Base-by-base conservation (phyloP, 1,139 yeast species). In the Candida glucosophila region DNA sequence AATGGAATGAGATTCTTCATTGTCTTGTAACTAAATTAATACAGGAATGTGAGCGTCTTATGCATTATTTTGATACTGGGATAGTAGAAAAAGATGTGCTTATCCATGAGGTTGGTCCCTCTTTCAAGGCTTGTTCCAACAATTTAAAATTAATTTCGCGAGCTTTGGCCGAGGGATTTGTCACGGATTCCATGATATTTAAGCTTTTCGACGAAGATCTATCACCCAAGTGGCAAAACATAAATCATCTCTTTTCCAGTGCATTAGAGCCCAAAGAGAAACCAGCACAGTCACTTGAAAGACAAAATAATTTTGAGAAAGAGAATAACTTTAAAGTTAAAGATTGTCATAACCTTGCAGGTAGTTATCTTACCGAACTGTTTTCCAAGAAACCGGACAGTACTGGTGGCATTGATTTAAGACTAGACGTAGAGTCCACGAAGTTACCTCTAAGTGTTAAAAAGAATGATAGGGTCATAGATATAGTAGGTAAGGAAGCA, bases 1-100 rank as follows among this genome's bases (percentile, higher is more conserved):
- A 72, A 37, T 77, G 85, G 86, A 52, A 60, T 32, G 58, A 61
- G 15, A 52, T 74, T 1, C 73, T 73, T 35, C 49, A 45, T 9
- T 63, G 55, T 31, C 42, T 74, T 26, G 52, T 63, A 23, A 47
- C 48, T 4, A 71, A 70, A 34, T 43, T 67, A 5, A 44, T 45
- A 3, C 38, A 36, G 3, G 58, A 59, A 22, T 49, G 56, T 28
- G 37, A 40, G 12, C 16, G 16, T 8, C 35, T 55, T 18, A 40
- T 60, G 10, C 47, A 54, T 19, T 49, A 46, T 11, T 49, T 61
- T 18, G 24, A 29, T 21, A 22, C 18, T 18, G 18, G 19, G 21
- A 14, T 15, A 7, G 16, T 16, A 8, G 17, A 15, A 12, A 22
- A 19, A 10, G 16, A 15, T 2, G 17, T 19, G 3, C 23, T 40